Percentiles rank a stretch among this genome's conserved stretches.
These are phyloP conservation scores for Alternaria dauci DNA, from an alignment of 2,329 filamentous ascomycete species.

Conservation along the genomic window DNA sequence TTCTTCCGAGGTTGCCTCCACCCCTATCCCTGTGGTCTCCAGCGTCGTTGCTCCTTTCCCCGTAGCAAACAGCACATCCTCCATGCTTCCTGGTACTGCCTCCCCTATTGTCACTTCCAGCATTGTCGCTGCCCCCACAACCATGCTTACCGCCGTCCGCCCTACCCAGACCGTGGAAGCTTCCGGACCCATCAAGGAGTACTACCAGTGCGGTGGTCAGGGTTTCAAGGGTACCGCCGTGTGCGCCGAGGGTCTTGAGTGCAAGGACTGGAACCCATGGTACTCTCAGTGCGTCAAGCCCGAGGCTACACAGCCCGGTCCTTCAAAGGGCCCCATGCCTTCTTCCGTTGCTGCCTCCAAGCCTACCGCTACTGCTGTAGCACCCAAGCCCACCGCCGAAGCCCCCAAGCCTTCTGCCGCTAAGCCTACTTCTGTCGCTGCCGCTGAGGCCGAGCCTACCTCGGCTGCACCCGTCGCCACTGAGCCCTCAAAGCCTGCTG, in stretches of 20 bases:
- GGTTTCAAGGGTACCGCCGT: conserved; percentile 50
- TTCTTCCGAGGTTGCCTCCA: conserved; percentile 12
- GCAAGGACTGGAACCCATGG: conserved; percentile 54
- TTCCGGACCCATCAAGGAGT: conserved; percentile 27
- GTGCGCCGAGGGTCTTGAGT: conserved; percentile 52
- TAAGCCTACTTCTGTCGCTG: conserved; percentile 8
- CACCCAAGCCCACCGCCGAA: conserved; percentile 11
- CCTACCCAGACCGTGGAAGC: conserved; percentile 30
- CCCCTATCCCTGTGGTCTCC: conserved; percentile 8
- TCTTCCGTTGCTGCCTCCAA: conserved; percentile 9
- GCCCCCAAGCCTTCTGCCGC: conserved; percentile 4
- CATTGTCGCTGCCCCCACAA: conserved; percentile 23
- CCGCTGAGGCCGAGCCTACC: conserved; percentile 13
- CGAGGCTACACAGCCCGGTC: conserved; percentile 18
- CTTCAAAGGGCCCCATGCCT: conserved; percentile 20
- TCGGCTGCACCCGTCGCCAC: conserved; percentile 9
- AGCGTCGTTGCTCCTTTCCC: conserved; percentile 14
- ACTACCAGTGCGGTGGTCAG: conserved; percentile 56
- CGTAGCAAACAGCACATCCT: conserved; percentile 19
- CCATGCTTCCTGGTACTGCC: conserved; percentile 5
- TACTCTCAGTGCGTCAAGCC: conserved; percentile 56
- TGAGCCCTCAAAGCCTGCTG: conserved; percentile 17
- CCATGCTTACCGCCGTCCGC: conserved; percentile 32
- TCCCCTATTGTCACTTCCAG: not conserved
- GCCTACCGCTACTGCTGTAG: conserved; percentile 11